Evolutionary conservation across 352 stramenopile species (phyloP).

Genomic region (Phytopythium boreale): DNA sequence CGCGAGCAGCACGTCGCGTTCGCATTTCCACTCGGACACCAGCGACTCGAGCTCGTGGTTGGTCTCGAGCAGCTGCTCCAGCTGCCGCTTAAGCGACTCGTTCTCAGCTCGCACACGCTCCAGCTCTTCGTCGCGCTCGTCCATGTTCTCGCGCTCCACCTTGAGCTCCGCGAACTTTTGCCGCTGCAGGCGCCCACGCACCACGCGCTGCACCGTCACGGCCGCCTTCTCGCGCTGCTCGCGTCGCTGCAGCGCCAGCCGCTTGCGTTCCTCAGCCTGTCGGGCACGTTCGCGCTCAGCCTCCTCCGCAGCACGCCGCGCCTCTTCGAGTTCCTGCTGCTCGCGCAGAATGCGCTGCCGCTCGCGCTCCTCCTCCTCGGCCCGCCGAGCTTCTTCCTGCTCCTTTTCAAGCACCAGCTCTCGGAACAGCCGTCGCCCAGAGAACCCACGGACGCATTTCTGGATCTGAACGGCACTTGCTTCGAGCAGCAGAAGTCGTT

Average conservation of each 20-base stretch:
- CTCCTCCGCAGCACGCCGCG: conserved; percentile 28
- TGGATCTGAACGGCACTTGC: conserved; percentile 46
- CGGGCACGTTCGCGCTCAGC: conserved; percentile 30
- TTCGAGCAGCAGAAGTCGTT: conserved; percentile 20
- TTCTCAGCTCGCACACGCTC: conserved; percentile 51
- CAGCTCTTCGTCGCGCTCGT: conserved; percentile 28
- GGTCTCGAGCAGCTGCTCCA: conserved; percentile 52
- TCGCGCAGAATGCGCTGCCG: conserved; percentile 26
- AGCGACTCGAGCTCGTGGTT: conserved; percentile 60
- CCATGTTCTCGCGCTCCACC: conserved; percentile 32
- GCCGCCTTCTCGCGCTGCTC: conserved; percentile 29
- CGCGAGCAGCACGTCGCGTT: conserved; percentile 53
- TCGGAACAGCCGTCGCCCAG: conserved; percentile 34
- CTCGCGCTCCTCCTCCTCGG: conserved; percentile 46
- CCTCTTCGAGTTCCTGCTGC: conserved; percentile 29
- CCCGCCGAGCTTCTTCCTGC: conserved; percentile 28
- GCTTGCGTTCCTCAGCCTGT: conserved; percentile 30
- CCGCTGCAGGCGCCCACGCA: conserved; percentile 37
- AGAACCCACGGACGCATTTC: conserved; percentile 39
- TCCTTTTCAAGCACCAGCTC: conserved; percentile 34
- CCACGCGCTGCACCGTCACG: conserved; percentile 25
- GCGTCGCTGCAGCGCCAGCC: conserved; percentile 23
- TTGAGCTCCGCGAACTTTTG: conserved; percentile 55
- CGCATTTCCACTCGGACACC: conserved; percentile 52
- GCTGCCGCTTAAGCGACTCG: conserved; percentile 42